These are phyloP conservation scores for Candida hispaniensis DNA, from an alignment of 805 yeast genomes.

Conservation along the genomic window DNA sequence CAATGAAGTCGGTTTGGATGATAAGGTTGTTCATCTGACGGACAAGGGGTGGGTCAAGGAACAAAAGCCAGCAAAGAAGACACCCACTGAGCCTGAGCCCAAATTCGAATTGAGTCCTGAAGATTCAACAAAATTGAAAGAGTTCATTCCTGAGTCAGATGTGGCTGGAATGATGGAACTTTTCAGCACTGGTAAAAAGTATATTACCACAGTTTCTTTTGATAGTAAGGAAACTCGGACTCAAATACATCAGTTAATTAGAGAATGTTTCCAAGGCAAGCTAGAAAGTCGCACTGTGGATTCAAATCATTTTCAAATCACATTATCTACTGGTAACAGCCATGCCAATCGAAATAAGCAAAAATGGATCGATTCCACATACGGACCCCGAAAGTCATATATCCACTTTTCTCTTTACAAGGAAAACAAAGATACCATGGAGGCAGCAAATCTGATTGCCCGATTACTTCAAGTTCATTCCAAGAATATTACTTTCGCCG, in stretches of 20 bases:
- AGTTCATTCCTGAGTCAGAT: conserved; percentile 50
- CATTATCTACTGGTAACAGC: conserved; percentile 40
- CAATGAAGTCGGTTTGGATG: conserved; percentile 65
- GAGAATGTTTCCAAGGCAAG: conserved; percentile 61
- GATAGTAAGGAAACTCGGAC: conserved; percentile 68
- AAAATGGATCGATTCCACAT: conserved; percentile 26
- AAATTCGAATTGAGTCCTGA: conserved; percentile 17
- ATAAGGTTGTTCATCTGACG: conserved; percentile 58
- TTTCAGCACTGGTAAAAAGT: conserved; percentile 42
- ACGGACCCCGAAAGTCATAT: conserved; percentile 60
- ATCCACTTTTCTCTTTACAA: conserved; percentile 76
- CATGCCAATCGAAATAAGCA: conserved; percentile 31
- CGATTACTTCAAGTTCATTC: conserved; percentile 67
- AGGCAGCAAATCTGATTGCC: conserved; percentile 66
- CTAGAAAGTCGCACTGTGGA: conserved; percentile 72
- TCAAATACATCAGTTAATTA: conserved; percentile 60
- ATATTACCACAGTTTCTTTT: conserved; percentile 48
- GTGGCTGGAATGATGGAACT: conserved; percentile 46
- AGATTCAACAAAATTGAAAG: conserved; percentile 34
- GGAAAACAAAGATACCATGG: conserved; percentile 97
- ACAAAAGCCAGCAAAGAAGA: conserved; percentile 9
- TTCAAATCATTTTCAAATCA: conserved; percentile 53
- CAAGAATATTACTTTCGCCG: conserved; percentile 68
- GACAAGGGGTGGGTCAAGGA: conserved; percentile 49
- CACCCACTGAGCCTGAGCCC: conserved; percentile 10